A percentile compares a stretch with the other conserved stretches of the same genome.
Conservation (phyloP, 2,329 filamentous ascomycete genomes). For the Clonostachys solani region DNA sequence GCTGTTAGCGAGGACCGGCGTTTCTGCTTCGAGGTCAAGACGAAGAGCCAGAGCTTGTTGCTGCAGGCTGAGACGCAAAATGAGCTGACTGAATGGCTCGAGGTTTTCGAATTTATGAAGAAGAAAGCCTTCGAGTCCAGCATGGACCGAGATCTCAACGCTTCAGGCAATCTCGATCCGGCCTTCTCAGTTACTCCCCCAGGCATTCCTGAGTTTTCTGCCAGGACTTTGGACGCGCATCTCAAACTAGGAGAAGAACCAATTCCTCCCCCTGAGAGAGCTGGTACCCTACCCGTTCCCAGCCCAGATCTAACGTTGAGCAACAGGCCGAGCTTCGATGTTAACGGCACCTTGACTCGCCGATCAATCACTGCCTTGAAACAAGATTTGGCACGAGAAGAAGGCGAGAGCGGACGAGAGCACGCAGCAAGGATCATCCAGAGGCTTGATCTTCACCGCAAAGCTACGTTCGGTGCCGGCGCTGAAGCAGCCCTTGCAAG, state of each 20-base stretch:
- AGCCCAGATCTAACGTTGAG: constrained; percentile 50
- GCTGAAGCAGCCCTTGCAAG: constrained; percentile 29
- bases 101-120: constrained; percentile 90
- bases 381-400: constrained; percentile 49
- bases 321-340: constrained; percentile 69
- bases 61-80: constrained; percentile 90
- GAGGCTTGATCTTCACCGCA: constrained; percentile 85
- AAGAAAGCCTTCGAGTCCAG: constrained; percentile 81
- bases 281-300: constrained; percentile 59
- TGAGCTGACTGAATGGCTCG: constrained; percentile 92
- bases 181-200: constrained; percentile 93
- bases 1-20: constrained; percentile 88
- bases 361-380: constrained; percentile 52
- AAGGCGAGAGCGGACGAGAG: constrained; percentile 72
- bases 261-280: constrained; percentile 45
- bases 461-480: constrained; percentile 55
- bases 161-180: constrained; percentile 50
- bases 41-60: constrained; percentile 85
- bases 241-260: constrained; percentile 45
- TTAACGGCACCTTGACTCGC: constrained; percentile 43
- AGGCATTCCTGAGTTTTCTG: constrained; percentile 84
- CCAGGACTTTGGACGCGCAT: constrained; percentile 68
- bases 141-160: constrained; percentile 44
- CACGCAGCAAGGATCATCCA: constrained; percentile 88
- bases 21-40: constrained; percentile 98